Percentiles rank a stretch among this genome's conserved stretches.
phyloP scores from a whole-genome alignment of 495 filamentous ascomycete genomes.

The Penicillium mononematosum region DNA sequence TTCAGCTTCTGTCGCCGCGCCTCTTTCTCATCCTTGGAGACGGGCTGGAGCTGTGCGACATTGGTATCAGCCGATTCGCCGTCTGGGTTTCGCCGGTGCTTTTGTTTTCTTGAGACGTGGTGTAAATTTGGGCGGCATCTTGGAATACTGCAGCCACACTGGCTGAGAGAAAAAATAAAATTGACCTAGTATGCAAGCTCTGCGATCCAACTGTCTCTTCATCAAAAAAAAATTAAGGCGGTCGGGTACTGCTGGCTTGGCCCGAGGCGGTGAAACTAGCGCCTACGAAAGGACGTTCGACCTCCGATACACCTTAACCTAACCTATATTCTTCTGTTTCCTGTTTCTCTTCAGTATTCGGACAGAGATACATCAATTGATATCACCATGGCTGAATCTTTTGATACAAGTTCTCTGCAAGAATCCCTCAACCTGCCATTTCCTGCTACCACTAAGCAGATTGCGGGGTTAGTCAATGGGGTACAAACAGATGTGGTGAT shows the following conservation, averaged over 20 bases:
- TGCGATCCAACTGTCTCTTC: conserved; percentile 17
- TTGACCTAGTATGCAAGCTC: conserved; percentile 2
- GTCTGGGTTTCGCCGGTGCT: conserved; percentile 41
- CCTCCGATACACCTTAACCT: neutral
- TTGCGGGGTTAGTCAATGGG: conserved; percentile 61
- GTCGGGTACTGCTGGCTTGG: conserved; percentile 23
- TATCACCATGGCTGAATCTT: conserved; percentile 32
- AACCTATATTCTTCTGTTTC: neutral
- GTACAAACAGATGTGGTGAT: conserved; percentile 68
- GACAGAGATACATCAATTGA: too few relatives aligned
- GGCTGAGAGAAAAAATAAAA: conserved; percentile 18
- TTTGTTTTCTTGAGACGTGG: conserved; percentile 80
- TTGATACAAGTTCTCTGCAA: conserved; percentile 34
- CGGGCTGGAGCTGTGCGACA: conserved; percentile 65
- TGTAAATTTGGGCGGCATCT: conserved; percentile 71
- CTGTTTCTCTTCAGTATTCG: neutral
- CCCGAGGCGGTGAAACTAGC: conserved; percentile 20
- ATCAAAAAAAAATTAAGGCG: conserved; percentile 32
- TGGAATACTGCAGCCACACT: conserved; percentile 17
- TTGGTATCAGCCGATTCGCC: conserved; percentile 62
- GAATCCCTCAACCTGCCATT: conserved; percentile 55
- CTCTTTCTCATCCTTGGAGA: conserved; percentile 64
- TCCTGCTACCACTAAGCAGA: conserved; percentile 71
- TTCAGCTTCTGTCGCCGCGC: conserved; percentile 65
- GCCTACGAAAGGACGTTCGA: conserved; percentile 10